Evolutionary conservation across 768 basidiomycete species (phyloP).

Genomic region (Boletus vermiculosoides): DNA sequence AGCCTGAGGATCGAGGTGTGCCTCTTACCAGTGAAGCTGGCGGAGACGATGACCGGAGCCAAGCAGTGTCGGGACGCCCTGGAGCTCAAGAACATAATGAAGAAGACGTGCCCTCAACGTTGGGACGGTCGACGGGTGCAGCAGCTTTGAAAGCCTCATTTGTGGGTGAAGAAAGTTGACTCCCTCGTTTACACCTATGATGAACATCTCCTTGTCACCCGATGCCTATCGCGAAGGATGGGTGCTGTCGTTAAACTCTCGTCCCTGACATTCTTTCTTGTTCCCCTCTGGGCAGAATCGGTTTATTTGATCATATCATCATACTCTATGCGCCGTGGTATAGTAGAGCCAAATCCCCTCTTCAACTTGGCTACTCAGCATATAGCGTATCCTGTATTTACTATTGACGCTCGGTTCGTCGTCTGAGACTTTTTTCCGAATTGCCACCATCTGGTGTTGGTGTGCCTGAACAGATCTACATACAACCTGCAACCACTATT

Average conservation of each 20-base stretch:
- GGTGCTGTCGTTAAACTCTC: background rate
- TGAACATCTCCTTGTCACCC: background rate
- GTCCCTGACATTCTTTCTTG: conserved; percentile 5
- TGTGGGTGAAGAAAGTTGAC: conserved; percentile 5
- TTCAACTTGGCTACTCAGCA: conserved; percentile 5
- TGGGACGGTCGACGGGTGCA: conserved; percentile 29
- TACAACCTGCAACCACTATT: background rate
- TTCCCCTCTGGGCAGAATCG: background rate
- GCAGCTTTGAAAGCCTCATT: conserved; percentile 14
- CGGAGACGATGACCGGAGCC: conserved; percentile 5
- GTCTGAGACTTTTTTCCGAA: background rate
- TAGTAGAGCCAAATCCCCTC: background rate
- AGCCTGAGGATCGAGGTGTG: conserved; percentile 8
- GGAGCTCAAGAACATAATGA: conserved; percentile 10
- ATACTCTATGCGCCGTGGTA: conserved; percentile 10
- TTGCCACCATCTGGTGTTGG: background rate
- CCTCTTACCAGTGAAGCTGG: background rate
- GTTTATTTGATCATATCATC: conserved; percentile 9
- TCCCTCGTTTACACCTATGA: background rate
- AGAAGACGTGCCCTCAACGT: conserved; percentile 23
- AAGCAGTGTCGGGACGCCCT: conserved; percentile 2
- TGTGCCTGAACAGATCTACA: background rate
- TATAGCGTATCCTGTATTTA: conserved; percentile 8
- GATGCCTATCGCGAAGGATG: background rate
- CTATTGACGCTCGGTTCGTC: conserved; percentile 1